Base-by-base conservation (phyloP, 108 stramenopile genomes). In the Pelagomonas calceolata region DNA sequence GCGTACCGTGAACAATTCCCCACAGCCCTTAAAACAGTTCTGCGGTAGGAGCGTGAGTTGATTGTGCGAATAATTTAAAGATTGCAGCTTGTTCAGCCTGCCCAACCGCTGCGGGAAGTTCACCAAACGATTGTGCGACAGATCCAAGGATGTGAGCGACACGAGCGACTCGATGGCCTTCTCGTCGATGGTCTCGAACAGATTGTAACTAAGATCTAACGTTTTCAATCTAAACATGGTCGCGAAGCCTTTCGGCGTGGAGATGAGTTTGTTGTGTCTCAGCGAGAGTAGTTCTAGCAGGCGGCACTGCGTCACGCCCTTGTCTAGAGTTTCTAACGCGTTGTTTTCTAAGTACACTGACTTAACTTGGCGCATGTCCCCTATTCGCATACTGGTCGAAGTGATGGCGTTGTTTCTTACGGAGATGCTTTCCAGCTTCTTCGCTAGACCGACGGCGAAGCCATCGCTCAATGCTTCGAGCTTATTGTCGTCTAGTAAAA, bases 111-210 rank as follows among this genome's bases (percentile, higher is more conserved):
- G 29, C 16, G 73, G 73, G 30, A 73, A 30, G n/a, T 15, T 36
- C 16, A n/a, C 39, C 4, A 73, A 26, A 7, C 37, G 14, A 63
- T 73, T 73, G 36, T 73, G 5, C n/a, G 65, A 36, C 21, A 73
- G 44, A 67, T 73, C 73, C 4, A 36, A 26, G 4, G 15, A 0
- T 7, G 34, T 60, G 17, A 73, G 65, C 32, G 33, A 36, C 66
- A 73, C 21, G 34, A 73, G 73, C 51, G 63, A 36, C 32, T 33
- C 73, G 0, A 73, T 33, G 21, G 16, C 26, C 35, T 26, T 63
- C 12, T 34, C 26, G 35, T 67, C 73, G 39, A 43, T 43, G 9
- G 5, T 43, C 16, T 63, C 21, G 51, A 73, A 36, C 12, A 26
- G 34, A 67, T 73, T 73, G 5, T 18, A 15, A 5, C 29, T 10